Conservation (phyloP, 345 rosid species). For the Brassica juncea region DNA sequence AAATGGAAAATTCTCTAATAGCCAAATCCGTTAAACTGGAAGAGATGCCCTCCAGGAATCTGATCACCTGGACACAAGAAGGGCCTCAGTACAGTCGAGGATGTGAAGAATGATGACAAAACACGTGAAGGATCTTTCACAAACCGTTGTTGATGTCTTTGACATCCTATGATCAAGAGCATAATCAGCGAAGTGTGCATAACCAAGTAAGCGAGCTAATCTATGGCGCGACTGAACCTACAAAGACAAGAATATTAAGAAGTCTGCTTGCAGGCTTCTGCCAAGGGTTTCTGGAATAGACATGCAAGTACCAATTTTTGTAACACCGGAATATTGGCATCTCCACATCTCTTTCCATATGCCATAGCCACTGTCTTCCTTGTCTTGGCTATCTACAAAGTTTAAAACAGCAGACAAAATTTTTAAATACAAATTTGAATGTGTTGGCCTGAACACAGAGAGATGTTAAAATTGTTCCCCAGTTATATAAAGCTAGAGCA, state of each 20-base stretch:
- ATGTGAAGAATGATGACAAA: constrained; percentile 4
- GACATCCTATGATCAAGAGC: constrained; percentile 84
- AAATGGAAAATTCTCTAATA: constrained; percentile 58
- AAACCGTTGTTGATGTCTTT: constrained; percentile 80
- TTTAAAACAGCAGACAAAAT: constrained; percentile 26
- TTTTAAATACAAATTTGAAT: constrained; percentile 20
- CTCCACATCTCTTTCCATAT: constrained; percentile 82
- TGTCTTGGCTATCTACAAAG: constrained; percentile 76
- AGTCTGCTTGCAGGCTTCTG: constrained; percentile 15
- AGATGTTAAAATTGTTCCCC: constrained; percentile 8
- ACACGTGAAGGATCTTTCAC: constrained; percentile 24
- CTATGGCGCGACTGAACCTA: constrained; percentile 90
- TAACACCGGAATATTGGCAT: constrained; percentile 71
- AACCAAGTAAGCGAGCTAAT: constrained; percentile 80
- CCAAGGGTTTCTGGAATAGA: neutral
- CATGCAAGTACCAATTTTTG: constrained; percentile 66
- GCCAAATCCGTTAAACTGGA: constrained; percentile 76
- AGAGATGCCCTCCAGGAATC: constrained; percentile 88
- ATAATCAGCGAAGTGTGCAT: constrained; percentile 84
- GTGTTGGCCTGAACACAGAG: neutral
- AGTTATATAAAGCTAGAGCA: neutral
- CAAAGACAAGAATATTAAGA: constrained; percentile 23
- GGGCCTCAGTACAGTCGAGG: neutral
- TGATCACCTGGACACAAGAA: constrained; percentile 62
- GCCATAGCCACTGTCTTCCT: constrained; percentile 77